Evolutionary conservation across 345 rosid species (phyloP), one percentile per base, ranked within the genome.

Genomic region (Diplotaxis tenuifolia): DNA sequence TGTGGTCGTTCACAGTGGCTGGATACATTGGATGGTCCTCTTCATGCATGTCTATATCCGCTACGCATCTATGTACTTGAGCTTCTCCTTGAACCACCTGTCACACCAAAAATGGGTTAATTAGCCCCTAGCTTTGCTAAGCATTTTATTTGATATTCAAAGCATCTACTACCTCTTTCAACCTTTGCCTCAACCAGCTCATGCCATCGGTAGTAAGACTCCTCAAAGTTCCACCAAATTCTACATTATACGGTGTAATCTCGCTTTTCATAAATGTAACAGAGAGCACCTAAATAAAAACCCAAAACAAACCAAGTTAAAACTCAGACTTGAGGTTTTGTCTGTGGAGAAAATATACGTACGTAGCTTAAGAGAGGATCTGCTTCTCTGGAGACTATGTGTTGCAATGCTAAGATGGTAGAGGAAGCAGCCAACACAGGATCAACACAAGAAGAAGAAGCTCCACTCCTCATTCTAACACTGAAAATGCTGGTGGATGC

Each of bases 181-280:
- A 63, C 81, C 97, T 85, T 25, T 29, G 78, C 58, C 16, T 86
- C 64, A 93, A 91, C 80, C 74, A 83, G 73, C 38, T 40, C 75
- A 94, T 78, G 68, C 96, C 93, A 71, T 86, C 79, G 1, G 95
- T 87, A 3, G 96, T 84, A 62, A 94, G 96, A 84, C 97, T 87
- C 82, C 98, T 86, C 79, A 91, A 58, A 47, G 97, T 86, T 72
- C 98, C 98, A 8, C 96, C 91, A 60, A 94, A 94, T 72, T 88
- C 87, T 57, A 89, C 90, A 72, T n/a, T n/a, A n/a, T 79, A 78
- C 3, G 82, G 59, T 1, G 93, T 94, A 79, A 87, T 84, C 40
- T 67, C 85, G 15, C 83, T 90, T 83, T 79, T 86, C 49, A 94
- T 83, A 74, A 68, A 85, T 50, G 95, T 86, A 75, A 94, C 81